phyloP scores from a whole-genome alignment of 192 early-diverging fungal genomes.

The Phycomyces nitens region DNA sequence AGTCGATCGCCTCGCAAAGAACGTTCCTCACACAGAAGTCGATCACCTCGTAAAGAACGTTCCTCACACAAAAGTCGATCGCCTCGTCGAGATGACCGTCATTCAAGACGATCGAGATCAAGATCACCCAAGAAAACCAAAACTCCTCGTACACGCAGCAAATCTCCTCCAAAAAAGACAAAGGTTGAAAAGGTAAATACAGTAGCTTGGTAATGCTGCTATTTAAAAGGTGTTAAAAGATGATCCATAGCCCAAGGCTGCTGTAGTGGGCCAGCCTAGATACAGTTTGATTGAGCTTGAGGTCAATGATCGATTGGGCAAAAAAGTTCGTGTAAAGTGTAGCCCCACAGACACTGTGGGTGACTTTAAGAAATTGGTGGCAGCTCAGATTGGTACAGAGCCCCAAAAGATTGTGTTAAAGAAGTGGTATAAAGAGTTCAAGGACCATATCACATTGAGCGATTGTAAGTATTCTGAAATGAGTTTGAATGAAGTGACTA shows the following conservation, averaged over 20 bases:
- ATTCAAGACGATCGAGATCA: neutral
- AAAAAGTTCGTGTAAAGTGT: slow-evolving; percentile 82
- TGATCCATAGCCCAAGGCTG: slow-evolving; percentile 6
- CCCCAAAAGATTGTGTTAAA: slow-evolving; percentile 86
- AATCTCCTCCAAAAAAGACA: slow-evolving; percentile 7
- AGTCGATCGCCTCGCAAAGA: neutral
- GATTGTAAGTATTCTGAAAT: slow-evolving; percentile 69
- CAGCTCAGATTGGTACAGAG: slow-evolving; percentile 87
- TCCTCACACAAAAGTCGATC: neutral
- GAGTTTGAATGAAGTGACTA: too few relatives aligned
- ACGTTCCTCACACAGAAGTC: neutral
- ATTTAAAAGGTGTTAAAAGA: neutral
- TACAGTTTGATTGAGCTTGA: slow-evolving; percentile 63
- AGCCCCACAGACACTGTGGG: slow-evolving; percentile 79
- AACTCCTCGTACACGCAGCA: neutral
- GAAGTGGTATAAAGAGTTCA: slow-evolving; percentile 83
- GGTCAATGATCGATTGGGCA: slow-evolving; percentile 86
- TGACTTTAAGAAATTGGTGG: slow-evolving; percentile 82
- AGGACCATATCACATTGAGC: slow-evolving; percentile 86
- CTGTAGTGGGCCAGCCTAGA: neutral
- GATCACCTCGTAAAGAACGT: neutral
- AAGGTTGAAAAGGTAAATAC: slow-evolving; percentile 9
- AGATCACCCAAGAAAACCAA: neutral
- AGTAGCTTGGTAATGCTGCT: neutral
- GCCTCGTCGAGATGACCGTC: neutral